Base-by-base conservation (phyloP, 805 yeast species). In the Saturnispora mendoncae region DNA sequence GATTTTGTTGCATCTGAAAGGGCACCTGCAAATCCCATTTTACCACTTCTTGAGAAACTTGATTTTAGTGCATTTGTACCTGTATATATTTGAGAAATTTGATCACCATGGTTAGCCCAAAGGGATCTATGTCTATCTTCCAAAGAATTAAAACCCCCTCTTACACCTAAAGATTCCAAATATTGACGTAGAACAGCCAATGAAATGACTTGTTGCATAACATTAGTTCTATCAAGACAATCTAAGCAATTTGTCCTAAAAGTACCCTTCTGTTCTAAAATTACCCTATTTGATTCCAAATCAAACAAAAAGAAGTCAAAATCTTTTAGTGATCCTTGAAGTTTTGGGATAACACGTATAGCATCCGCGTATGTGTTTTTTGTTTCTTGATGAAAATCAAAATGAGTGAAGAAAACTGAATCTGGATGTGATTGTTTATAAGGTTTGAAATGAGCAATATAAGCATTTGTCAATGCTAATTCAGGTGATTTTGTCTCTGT, bases 61-160 rank as follows among this genome's bases (percentile, higher is more conserved):
- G 96, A 84, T 60, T 92, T 92, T 47, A 92, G 68, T 0, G 99
- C 99, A 46, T 94, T 94, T 0, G 99, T 92, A 23, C 98, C 97
- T 0, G 98, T 90, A 61, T 92, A 92, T 14, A 92, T 90, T 57
- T 85, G 94, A 2, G 96, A 85, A 4, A 92, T 79, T 50, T 86
- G 95, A 60, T 92, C 98, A 43, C 98, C 99, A 60, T 92, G 92
- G 59, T 92, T 96, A 1, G 99, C 99, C 98, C 98, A 92, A 15
- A 92, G 64, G 6, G 84, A 74, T 50, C 88, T 84, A 50, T 88
- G 95, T 42, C 79, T 80, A n/a, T 68, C 62, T 56, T 78, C 71
- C 20, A 84, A 64, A 15, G 79, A 90, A n/a, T 44, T 35, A 19
- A 72, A 65, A n/a, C n/a, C n/a, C 4, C 66, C 69, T 36, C 43